Conservation (phyloP, 2,329 filamentous ascomycete species). For the Ascomycota sp. region DNA sequence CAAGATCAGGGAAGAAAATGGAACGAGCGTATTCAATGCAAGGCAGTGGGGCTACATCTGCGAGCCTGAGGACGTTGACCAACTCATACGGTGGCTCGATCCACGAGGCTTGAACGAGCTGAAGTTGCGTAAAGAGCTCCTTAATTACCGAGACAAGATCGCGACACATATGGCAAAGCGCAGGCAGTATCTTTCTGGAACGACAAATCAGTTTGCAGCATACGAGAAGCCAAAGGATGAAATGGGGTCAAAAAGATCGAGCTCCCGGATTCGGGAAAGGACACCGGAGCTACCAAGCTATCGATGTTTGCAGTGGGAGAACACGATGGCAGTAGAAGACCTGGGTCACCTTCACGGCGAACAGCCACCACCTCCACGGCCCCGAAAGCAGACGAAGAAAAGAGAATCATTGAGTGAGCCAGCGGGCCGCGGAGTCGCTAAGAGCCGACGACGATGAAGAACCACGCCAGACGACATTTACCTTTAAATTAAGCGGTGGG, state of each 20-base stretch:
- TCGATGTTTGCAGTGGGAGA: constrained; percentile 31
- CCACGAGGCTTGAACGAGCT: constrained; percentile 66
- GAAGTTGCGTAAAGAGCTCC: constrained; percentile 70
- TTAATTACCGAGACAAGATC: constrained; percentile 54
- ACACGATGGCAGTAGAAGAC: constrained; percentile 33
- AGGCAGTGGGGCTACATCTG: constrained; percentile 82
- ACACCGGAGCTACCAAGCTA: constrained; percentile 23
- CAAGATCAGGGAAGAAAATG: constrained; percentile 65
- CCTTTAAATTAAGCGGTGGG: too few species aligned
- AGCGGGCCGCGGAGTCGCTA: constrained; percentile 8
- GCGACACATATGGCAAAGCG: constrained; percentile 60
- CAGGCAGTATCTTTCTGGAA: constrained; percentile 36
- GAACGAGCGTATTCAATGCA: constrained; percentile 54
- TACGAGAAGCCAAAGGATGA: constrained; percentile 19
- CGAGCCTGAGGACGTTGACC: constrained; percentile 53
- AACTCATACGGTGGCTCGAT: constrained; percentile 72
- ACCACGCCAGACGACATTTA: background rate
- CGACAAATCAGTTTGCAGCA: constrained; percentile 10
- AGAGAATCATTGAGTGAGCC: constrained; percentile 19
- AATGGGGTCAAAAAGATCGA: constrained; percentile 17
- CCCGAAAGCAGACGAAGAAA: constrained; percentile 29
- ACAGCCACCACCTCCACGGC: constrained; percentile 26
- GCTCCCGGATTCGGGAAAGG: constrained; percentile 22
- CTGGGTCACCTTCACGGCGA: constrained; percentile 34
- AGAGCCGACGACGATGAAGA: constrained; percentile 10